Evolutionary conservation across 1,139 yeast species (phyloP), one percentile per base, ranked within the genome.

Genomic region (Hyphopichia wangnamkhiaoensis): DNA sequence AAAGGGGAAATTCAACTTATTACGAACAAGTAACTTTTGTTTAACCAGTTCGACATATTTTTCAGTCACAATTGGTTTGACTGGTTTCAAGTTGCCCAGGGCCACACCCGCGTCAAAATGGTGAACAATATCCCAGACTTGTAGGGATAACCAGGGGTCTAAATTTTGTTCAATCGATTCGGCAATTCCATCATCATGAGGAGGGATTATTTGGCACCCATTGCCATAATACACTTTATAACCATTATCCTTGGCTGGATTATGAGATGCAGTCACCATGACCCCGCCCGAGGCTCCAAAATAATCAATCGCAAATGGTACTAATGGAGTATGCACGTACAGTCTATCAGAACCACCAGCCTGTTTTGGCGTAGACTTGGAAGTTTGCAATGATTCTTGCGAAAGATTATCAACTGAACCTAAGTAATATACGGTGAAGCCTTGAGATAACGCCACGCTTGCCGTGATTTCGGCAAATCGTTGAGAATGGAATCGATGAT

Each of bases 181-280:
- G 5, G 96, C 91, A 48, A 93, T 93, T 1, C 75, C 82, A 4
- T 56, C 52, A 54, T 93, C 98, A 54, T 84, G 88, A 0, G 98
- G 98, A 1, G 97, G 94, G 36, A 91, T 89, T 46, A 93, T 93
- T 59, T 93, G 98, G 59, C 98, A 91, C 5, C 97, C 98, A 55
- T 93, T 93, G 13, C 76, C 71, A 79, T 94, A 89, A 65, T 93
- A 91, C 0, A 93, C 98, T 56, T 93, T 93, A 65, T 89, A 93
- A 0, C 98, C 98, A 55, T 93, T 93, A 58, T 91, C 98, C 47
- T 74, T 71, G 12, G 93, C 94, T 0, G 98, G 98, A 55, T 93
- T 93, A 61, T 93, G 98, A 39, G 96, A 87, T 0, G 98, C 98
- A 0, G 98, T 93, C 34, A 93, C 80, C 98, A 93, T 93, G 2